Conservation (phyloP, 2,329 filamentous ascomycete species). For the Calonectria hawksworthii region DNA sequence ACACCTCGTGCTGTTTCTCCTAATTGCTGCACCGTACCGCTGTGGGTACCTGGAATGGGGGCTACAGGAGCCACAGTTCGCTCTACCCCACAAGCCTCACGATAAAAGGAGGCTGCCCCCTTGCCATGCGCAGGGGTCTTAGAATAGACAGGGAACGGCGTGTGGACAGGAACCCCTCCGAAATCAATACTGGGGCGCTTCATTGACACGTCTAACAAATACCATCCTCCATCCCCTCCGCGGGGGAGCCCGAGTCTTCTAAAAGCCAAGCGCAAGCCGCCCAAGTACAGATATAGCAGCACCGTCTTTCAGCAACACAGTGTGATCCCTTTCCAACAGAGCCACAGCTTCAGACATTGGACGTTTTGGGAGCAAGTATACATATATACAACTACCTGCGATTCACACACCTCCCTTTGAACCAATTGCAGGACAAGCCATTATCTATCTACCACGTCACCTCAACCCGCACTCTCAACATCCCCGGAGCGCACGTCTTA, state of each 20-base stretch:
- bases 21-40: neutral
- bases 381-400: conserved; percentile 48
- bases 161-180: neutral
- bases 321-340: neutral
- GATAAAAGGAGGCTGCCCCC: conserved; percentile 26
- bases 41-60: conserved; percentile 16
- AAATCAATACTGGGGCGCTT: neutral
- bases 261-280: neutral
- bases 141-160: neutral
- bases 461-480: conserved; percentile 26
- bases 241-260: neutral
- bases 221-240: neutral
- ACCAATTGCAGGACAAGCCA: conserved; percentile 35
- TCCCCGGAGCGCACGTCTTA: conserved; percentile 36
- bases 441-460: conserved; percentile 46
- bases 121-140: conserved; percentile 7
- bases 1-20: conserved; percentile 8
- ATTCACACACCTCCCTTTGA: conserved; percentile 18
- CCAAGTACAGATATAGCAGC: neutral
- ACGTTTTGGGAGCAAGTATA: conserved; percentile 40
- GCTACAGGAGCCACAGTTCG: neutral
- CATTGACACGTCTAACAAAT: neutral
- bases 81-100: conserved; percentile 24
- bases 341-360: conserved; percentile 11
- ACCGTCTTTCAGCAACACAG: neutral